Conservation (phyloP, 208 protist species). For the Sergeia podlipaevii region DNA sequence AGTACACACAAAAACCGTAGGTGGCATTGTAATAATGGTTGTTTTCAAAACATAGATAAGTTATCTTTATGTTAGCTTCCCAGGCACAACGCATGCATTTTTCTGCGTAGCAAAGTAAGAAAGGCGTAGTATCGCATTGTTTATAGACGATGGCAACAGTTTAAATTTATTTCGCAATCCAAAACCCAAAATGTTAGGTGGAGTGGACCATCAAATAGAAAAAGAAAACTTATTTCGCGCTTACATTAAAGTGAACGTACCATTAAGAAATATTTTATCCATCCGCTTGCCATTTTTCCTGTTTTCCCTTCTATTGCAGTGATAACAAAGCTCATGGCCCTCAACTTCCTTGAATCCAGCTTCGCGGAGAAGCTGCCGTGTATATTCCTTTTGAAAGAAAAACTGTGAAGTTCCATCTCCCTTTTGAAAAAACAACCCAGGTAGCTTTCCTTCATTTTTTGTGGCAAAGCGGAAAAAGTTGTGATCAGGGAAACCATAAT, state of each 20-base stretch:
- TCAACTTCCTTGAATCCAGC: constrained; percentile 45
- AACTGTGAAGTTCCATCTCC: constrained; percentile 71
- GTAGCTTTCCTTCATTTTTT: constrained; percentile 27
- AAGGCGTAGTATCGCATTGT: no score
- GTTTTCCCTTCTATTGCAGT: constrained; percentile 83
- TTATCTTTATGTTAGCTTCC: not conserved
- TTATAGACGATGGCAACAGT: no score
- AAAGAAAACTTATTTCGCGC: not conserved
- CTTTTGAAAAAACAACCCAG: constrained; percentile 44
- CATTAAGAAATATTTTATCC: constrained; percentile 89
- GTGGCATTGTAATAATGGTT: no score
- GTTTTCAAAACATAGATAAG: not conserved
- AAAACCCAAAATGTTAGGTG: no score
- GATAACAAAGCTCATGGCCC: constrained; percentile 32
- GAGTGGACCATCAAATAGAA: no score
- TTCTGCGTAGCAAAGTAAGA: no score
- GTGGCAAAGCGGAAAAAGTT: constrained; percentile 75
- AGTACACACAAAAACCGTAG: no score
- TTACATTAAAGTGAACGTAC: constrained; percentile 30
- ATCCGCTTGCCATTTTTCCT: constrained; percentile 79
- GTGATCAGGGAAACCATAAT: constrained; percentile 77
- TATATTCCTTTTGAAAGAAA: constrained; percentile 69
- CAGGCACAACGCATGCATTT: no score
- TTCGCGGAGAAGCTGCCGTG: constrained; percentile 26
- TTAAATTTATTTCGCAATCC: no score